These are phyloP conservation scores for Annulohypoxylon bovei DNA, from an alignment of 495 filamentous ascomycete species.

Conservation along the genomic window DNA sequence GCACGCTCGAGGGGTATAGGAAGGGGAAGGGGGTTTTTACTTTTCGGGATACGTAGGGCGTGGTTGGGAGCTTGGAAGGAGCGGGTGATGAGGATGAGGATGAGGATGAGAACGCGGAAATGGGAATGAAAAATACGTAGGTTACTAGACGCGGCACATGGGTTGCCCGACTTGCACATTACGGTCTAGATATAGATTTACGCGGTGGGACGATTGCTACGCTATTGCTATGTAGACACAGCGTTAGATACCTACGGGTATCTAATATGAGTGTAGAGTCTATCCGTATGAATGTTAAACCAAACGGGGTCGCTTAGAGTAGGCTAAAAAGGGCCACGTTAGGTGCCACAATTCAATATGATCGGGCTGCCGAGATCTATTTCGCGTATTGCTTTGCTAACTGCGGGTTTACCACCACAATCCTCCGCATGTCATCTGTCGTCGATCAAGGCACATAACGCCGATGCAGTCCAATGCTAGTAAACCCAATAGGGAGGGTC, in stretches of 20 bases:
- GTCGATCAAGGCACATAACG: constrained; percentile 15
- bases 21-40: constrained; percentile 90
- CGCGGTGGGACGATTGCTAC: neutral
- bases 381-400: constrained; percentile 21
- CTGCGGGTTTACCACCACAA: constrained; percentile 2
- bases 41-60: constrained; percentile 63
- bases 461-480: constrained; percentile 20
- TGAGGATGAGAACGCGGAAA: too few relatives aligned
- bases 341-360: neutral
- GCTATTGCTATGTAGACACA: neutral
- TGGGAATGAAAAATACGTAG: neutral
- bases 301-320: neutral
- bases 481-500: neutral
- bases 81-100: too few relatives aligned
- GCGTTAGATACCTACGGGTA: neutral
- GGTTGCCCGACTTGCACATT: neutral
- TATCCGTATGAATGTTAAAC: neutral
- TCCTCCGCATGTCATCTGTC: constrained; percentile 3
- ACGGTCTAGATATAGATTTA: neutral
- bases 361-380: constrained; percentile 1
- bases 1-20: constrained; percentile 81
- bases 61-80: too few relatives aligned
- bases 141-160: neutral
- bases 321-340: neutral
- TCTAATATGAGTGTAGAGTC: neutral